phyloP scores from a whole-genome alignment of 768 basidiomycete species.

The Pleurotus cornucopiae region DNA sequence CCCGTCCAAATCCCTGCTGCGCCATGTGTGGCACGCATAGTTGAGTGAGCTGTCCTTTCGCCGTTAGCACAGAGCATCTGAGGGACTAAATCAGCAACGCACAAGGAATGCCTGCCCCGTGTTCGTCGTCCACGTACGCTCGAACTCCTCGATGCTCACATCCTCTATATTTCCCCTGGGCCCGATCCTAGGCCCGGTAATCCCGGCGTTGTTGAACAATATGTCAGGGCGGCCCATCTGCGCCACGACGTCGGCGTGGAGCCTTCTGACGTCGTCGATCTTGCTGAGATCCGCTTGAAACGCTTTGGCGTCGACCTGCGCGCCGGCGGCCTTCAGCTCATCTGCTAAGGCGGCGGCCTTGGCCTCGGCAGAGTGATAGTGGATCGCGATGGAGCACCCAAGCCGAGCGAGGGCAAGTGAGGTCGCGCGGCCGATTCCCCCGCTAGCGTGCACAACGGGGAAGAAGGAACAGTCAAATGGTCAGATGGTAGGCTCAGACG shows the following conservation, averaged over 20 bases:
- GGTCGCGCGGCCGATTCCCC: slow-evolving; percentile 50
- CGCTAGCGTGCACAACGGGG: slow-evolving; percentile 23
- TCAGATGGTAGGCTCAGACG: too few relatives aligned
- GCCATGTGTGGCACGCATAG: slow-evolving; percentile 49
- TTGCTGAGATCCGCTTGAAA: slow-evolving; percentile 45
- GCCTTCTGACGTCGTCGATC: slow-evolving; percentile 39
- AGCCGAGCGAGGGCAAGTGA: slow-evolving; percentile 38
- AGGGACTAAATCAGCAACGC: background rate
- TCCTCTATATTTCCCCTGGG: slow-evolving; percentile 41
- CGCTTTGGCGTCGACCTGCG: slow-evolving; percentile 28
- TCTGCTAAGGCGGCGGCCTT: slow-evolving; percentile 36
- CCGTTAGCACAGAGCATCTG: background rate
- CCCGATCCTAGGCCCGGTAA: slow-evolving; percentile 36
- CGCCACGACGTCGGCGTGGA: slow-evolving; percentile 38
- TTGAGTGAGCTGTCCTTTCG: slow-evolving; percentile 37
- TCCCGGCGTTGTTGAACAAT: slow-evolving; percentile 49
- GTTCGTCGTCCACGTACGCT: slow-evolving; percentile 45
- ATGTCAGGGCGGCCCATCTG: slow-evolving; percentile 45
- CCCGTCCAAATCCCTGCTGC: slow-evolving; percentile 40
- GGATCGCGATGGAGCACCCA: slow-evolving; percentile 48
- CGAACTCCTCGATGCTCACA: slow-evolving; percentile 38
- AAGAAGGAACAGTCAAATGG: too few relatives aligned
- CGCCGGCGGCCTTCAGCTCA: slow-evolving; percentile 25
- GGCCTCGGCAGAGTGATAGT: slow-evolving; percentile 36
- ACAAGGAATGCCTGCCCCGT: slow-evolving; percentile 33